Evolutionary conservation across 352 stramenopile genomes (phyloP), one percentile per base, ranked within the genome.

Genomic region (Plasmopara viticola): DNA sequence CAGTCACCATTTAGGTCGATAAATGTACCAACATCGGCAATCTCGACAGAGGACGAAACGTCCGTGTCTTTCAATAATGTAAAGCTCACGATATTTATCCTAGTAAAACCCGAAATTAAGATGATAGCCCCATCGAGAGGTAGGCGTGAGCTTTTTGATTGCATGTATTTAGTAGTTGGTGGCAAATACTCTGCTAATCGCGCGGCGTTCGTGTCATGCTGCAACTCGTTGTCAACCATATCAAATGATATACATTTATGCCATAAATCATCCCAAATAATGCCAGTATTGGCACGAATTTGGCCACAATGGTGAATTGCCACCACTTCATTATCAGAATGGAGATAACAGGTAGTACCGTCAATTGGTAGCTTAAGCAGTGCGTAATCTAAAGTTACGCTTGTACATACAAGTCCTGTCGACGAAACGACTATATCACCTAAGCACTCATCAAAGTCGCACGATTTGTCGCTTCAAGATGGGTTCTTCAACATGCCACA

Each of bases 221-320:
- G 18, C 0, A 39, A 57, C 15, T 52, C 58, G 14, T 70, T 55
- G 51, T 82, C 67, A 14, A 70, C 49, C 6, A 56, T 47, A 44
- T 84, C 74, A 18, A 85, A 61, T 0, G 66, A 68, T 1, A 44
- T 4, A 70, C 66, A 5, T 84, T 33, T 13, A 70, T 49, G 4
- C 54, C 69, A n/a, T 20, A 87, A 43, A 46, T 89, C 75, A 0
- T 45, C 53, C 15, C 84, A 35, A 57, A 89, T 83, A n/a, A 89
- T 68, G 0, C 75, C 78, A 1, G 69, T 79, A 41, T 89, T 89
- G 4, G 61, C 60, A 30, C 78, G 87, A 50, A 67, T 60, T 43
- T 79, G 52, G 5, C 78, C 78, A 53, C 78, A 89, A 45, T 86
- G 78, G 53, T 89, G 75, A n/a, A 89, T 58, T 14, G 75, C 78